phyloP scores from a whole-genome alignment of 371 early-diverging fungal species.

The Mucor circinelloides region DNA sequence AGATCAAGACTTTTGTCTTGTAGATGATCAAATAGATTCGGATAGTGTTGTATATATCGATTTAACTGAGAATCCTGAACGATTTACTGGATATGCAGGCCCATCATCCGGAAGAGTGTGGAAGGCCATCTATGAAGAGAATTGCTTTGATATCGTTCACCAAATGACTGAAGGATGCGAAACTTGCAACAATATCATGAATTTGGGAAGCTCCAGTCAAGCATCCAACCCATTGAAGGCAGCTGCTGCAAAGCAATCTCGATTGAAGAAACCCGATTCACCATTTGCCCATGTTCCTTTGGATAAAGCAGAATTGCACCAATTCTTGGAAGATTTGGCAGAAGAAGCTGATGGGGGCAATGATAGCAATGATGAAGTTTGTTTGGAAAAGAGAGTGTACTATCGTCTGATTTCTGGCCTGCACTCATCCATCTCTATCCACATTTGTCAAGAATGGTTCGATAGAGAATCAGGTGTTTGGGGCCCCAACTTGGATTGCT shows the following conservation, averaged over 20 bases:
- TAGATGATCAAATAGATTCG: slow-evolving; percentile 78
- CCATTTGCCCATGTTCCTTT: slow-evolving; percentile 43
- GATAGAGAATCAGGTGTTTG: slow-evolving; percentile 84
- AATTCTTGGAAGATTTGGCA: slow-evolving; percentile 52
- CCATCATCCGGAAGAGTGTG: slow-evolving; percentile 87
- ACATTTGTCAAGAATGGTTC: slow-evolving; percentile 93
- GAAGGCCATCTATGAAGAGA: slow-evolving; percentile 94
- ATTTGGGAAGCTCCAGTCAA: slow-evolving; percentile 7
- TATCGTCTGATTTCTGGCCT: slow-evolving; percentile 93
- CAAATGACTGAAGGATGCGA: slow-evolving; percentile 61
- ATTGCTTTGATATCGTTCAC: slow-evolving; percentile 85
- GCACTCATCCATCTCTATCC: slow-evolving; percentile 97
- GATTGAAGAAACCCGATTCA: slow-evolving; percentile 31
- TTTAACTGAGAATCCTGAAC: slow-evolving; percentile 90
- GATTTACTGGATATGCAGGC: slow-evolving; percentile 96
- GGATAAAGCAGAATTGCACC: slow-evolving; percentile 34
- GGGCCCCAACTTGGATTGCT: slow-evolving; percentile 91
- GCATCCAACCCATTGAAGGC: neutral
- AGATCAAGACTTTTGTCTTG: slow-evolving; percentile 86
- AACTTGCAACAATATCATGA: slow-evolving; percentile 45
- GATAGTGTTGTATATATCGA: slow-evolving; percentile 82
- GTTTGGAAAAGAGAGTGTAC: slow-evolving; percentile 91
- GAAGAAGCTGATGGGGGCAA: slow-evolving; percentile 45
- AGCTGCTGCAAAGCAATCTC: neutral
- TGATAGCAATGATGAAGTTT: slow-evolving; percentile 55